phyloP scores from a whole-genome alignment of 2,329 filamentous ascomycete species.

The Verruconis gallopava region DNA sequence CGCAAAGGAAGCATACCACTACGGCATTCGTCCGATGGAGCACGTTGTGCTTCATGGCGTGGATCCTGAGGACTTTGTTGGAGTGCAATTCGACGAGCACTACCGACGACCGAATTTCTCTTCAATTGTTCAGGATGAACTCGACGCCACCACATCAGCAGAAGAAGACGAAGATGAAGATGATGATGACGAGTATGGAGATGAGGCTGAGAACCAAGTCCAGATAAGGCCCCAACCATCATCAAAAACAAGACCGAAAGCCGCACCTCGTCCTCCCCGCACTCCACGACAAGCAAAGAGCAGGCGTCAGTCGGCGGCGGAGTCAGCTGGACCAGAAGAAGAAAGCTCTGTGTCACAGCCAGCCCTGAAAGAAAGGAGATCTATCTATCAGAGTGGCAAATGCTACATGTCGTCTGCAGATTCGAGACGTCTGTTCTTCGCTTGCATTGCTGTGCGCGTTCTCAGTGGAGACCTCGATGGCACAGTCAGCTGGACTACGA shows the following conservation, averaged over 20 bases:
- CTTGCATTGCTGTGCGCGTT: conserved; percentile 7
- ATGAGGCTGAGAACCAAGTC: no score
- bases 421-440: conserved; percentile 6
- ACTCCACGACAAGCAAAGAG: neutral
- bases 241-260: no score
- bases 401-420: conserved; percentile 5
- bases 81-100: neutral
- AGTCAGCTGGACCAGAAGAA: neutral
- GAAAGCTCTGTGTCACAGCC: neutral
- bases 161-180: neutral
- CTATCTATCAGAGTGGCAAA: conserved; percentile 1
- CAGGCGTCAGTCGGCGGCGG: neutral
- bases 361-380: neutral
- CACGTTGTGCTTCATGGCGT: neutral
- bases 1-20: neutral
- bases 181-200: no score
- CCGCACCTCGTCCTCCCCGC: neutral
- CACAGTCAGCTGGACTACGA: conserved; percentile 8
- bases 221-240: no score
- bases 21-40: neutral
- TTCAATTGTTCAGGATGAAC: neutral
- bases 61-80: neutral
- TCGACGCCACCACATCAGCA: neutral
- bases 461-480: conserved; percentile 4
- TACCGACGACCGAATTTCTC: neutral